A percentile compares a stretch with the other conserved stretches of the same genome.
These are phyloP conservation scores for Fusarium paranaense DNA, from an alignment of 2,329 filamentous ascomycete species.

Conservation along the genomic window DNA sequence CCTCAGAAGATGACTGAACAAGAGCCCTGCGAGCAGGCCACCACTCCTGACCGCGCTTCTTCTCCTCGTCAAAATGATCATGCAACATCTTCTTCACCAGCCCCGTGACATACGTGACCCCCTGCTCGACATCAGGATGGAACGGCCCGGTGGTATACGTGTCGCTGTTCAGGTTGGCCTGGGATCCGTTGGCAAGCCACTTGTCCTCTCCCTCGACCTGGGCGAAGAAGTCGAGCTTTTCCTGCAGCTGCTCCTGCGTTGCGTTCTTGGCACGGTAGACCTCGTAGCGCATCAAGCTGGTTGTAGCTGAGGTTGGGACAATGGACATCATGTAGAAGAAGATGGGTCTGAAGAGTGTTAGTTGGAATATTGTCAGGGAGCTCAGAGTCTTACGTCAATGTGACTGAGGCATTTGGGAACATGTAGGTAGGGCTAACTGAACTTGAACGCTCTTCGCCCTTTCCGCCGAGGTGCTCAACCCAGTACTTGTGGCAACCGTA, in stretches of 20 bases:
- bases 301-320: conserved; percentile 62
- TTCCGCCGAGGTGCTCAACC: conserved; percentile 61
- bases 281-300: conserved; percentile 68
- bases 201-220: conserved; percentile 74
- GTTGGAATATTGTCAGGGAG: neutral
- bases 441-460: conserved; percentile 50
- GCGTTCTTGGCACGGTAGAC: conserved; percentile 70
- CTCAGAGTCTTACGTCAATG: conserved; percentile 56
- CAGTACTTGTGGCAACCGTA: conserved; percentile 66
- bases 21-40: conserved; percentile 13
- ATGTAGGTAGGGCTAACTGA: conserved; percentile 59
- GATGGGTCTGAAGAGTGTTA: conserved; percentile 54
- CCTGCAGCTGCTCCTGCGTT: conserved; percentile 65
- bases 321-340: conserved; percentile 73
- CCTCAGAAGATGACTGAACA: neutral
- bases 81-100: conserved; percentile 10
- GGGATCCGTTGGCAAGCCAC: conserved; percentile 66
- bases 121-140: conserved; percentile 69
- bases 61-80: conserved; percentile 12
- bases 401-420: conserved; percentile 61
- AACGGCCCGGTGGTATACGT: conserved; percentile 71
- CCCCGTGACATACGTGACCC: conserved; percentile 5
- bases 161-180: conserved; percentile 69
- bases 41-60: conserved; percentile 10
- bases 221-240: conserved; percentile 69